Conservation (phyloP, 768 basidiomycete species). For the Fomitopsis pulvina region DNA sequence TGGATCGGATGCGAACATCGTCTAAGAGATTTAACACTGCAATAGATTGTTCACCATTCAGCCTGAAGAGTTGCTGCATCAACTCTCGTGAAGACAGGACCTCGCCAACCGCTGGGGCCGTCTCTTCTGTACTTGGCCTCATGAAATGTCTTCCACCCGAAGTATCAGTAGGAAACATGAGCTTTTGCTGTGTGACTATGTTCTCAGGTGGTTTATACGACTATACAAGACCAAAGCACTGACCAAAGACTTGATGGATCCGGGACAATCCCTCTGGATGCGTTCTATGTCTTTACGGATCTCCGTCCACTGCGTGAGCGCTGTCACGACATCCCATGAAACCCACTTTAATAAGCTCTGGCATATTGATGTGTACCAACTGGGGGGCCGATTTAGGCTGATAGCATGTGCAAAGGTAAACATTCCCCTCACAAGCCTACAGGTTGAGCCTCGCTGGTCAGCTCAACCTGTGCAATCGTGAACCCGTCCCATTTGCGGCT, state of each 20-base stretch:
- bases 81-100: background rate
- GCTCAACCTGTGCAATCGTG: background rate
- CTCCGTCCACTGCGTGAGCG: background rate
- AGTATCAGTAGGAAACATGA: background rate
- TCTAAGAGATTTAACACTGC: background rate
- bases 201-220: background rate
- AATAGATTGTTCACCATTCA: background rate
- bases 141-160: background rate
- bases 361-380: background rate
- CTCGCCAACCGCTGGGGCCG: background rate
- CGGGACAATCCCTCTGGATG: background rate
- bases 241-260: background rate
- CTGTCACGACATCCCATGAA: background rate
- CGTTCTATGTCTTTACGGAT: background rate
- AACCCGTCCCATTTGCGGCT: background rate
- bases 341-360: background rate
- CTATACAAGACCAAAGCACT: background rate
- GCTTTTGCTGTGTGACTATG: background rate
- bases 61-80: background rate
- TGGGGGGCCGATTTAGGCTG: background rate
- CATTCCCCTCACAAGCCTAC: background rate
- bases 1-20: background rate
- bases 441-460: background rate
- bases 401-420: background rate
- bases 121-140: background rate